Conservation (phyloP, 306 rosid species). For the Cercis canadensis region DNA sequence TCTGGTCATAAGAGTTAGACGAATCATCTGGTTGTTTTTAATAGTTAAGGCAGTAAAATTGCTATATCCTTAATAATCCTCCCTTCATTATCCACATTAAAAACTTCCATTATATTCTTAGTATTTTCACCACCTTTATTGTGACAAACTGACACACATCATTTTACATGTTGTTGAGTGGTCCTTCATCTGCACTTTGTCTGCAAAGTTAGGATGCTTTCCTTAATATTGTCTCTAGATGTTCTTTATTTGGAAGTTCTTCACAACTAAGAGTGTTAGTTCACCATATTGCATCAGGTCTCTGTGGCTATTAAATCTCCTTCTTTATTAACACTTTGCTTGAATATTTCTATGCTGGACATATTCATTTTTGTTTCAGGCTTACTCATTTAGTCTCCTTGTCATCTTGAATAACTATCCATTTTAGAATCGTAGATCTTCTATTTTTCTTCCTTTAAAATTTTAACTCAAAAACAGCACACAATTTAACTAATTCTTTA, state of each 20-base stretch:
- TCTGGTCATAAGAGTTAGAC: constrained; percentile 16
- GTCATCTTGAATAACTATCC: too few relatives aligned
- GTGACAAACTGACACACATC: not conserved
- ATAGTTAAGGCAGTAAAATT: constrained; percentile 20
- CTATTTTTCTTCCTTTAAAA: too few relatives aligned
- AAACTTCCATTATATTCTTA: constrained; percentile 28
- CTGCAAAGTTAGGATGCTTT: constrained; percentile 16
- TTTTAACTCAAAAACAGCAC: too few relatives aligned
- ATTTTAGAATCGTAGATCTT: too few relatives aligned
- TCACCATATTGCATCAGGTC: not conserved
- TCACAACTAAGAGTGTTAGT: not conserved
- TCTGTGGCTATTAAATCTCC: too few relatives aligned
- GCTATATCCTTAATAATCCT: not conserved
- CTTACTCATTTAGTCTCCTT: too few relatives aligned
- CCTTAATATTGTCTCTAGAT: not conserved
- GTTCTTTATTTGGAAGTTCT: not conserved
- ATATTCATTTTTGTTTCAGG: too few relatives aligned
- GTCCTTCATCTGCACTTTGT: constrained; percentile 8
- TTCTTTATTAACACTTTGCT: too few relatives aligned
- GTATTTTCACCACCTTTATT: not conserved
- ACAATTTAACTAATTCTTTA: too few relatives aligned
- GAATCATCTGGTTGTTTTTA: constrained; percentile 30
- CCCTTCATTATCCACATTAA: constrained; percentile 8
- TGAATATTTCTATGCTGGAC: too few relatives aligned
- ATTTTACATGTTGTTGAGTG: constrained; percentile 2